Conservation (phyloP, 176 grass and related monocot species). For the Luzula sylvatica region DNA sequence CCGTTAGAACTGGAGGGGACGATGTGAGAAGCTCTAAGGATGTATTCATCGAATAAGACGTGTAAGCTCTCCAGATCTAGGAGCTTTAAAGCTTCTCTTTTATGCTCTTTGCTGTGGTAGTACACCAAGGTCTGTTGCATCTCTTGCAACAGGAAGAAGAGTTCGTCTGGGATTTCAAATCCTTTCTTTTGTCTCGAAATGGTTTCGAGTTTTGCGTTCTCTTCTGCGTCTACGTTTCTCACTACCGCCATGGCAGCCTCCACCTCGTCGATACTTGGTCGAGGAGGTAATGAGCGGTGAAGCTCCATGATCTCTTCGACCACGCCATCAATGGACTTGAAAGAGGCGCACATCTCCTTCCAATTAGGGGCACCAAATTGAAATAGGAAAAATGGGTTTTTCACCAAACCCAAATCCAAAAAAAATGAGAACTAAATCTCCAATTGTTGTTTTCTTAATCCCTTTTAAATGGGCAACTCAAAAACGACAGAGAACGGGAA, state of each 20-base stretch:
- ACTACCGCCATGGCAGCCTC: conserved; percentile 70
- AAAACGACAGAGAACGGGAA: neutral
- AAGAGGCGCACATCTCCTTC: conserved; percentile 43
- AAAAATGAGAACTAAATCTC: too few species aligned
- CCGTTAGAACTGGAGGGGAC: conserved; percentile 50
- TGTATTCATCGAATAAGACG: conserved; percentile 55
- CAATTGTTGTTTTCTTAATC: too few species aligned
- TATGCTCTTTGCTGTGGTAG: conserved; percentile 73
- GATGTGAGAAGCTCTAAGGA: conserved; percentile 67
- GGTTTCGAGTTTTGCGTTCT: conserved; percentile 52
- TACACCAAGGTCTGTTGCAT: conserved; percentile 72
- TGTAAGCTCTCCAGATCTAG: conserved; percentile 78
- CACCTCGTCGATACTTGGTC: conserved; percentile 64
- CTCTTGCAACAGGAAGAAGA: conserved; percentile 80
- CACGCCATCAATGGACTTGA: conserved; percentile 54
- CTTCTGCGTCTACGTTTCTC: conserved; percentile 65
- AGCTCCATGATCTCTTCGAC: conserved; percentile 81
- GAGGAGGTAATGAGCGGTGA: conserved; percentile 58
- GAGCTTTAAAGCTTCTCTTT: conserved; percentile 64
- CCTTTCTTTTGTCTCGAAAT: conserved; percentile 38
- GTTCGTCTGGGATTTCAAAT: conserved; percentile 63
- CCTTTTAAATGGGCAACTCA: neutral
- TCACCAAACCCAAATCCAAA: too few species aligned
- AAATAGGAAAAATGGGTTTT: conserved; percentile 6
- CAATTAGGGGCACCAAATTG: conserved; percentile 6